A percentile compares a stretch with the other conserved stretches of the same genome.
Conservation (phyloP, 192 early-diverging fungal species). For the Phycomyces nitens region DNA sequence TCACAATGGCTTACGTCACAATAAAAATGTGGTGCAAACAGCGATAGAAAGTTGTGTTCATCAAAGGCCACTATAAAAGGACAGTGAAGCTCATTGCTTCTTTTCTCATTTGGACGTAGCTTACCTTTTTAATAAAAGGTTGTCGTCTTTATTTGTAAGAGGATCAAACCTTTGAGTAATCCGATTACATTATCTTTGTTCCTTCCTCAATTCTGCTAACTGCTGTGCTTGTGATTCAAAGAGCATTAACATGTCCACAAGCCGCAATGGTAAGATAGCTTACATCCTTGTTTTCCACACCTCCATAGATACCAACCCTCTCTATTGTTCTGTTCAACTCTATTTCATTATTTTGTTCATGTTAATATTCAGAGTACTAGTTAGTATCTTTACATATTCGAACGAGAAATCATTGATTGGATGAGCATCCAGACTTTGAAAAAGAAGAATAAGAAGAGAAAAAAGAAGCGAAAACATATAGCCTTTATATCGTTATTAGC, state of each 20-base stretch:
- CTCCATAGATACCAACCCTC: neutral
- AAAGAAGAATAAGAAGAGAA: too few relatives aligned
- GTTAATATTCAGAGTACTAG: neutral
- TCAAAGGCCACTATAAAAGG: slow-evolving; percentile 1
- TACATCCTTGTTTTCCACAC: neutral
- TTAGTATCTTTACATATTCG: too few relatives aligned
- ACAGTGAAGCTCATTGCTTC: neutral
- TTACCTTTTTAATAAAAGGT: neutral
- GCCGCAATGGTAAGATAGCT: neutral
- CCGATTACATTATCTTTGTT: neutral
- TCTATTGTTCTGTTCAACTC: neutral
- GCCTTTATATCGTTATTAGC: too few relatives aligned
- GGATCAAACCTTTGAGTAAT: neutral
- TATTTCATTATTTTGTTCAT: neutral
- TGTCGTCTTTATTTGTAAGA: neutral
- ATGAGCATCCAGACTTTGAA: too few relatives aligned
- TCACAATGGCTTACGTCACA: neutral
- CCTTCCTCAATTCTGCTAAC: neutral
- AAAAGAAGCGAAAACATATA: too few relatives aligned
- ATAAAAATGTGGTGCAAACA: slow-evolving; percentile 2
- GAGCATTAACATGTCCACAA: slow-evolving; percentile 5
- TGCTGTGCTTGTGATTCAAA: neutral
- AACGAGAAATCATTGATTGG: too few relatives aligned
- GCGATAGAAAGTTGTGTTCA: neutral
- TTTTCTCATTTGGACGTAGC: neutral